Base-by-base conservation (phyloP, 805 yeast genomes). In the Starmerella gropengiesseri region DNA sequence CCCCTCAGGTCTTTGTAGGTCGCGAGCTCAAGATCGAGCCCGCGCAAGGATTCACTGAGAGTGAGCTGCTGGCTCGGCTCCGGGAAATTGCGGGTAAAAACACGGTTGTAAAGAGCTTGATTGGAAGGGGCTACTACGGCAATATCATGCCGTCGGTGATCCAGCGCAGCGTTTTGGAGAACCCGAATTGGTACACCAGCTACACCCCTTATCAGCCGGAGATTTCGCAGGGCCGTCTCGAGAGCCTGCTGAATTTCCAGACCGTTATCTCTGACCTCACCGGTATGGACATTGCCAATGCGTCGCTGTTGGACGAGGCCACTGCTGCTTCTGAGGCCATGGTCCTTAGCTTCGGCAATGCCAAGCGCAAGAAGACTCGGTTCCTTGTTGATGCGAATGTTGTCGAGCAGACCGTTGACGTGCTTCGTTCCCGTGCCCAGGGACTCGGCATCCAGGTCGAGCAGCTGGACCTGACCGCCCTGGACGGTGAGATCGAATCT, bases 161-260 rank as follows among this genome's bases (percentile, higher is more conserved):
- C 53, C 93, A 84, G 67, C 77, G 98, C 60, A 91, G 91, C 57
- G 63, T 91, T 45, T 67, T 91, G 44, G 98, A 91, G 63, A 76
- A 80, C 48, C 98, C 98, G 5, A 95, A 86, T 59, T 91, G 98
- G 98, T 91, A 91, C 69, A 91, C 98, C 17, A 85, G 96, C 1
- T 91, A 91, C 61, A 91, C 98, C 19, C 98, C 98, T 27, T 91
- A 91, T 62, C 98, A 91, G 66, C 95, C 98, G 1, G 98, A 91
- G 62, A 87, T 91, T 45, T 81, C 95, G 1, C 98, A 91, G 64
- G 98, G 98, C 42, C 77, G 98, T 55, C 71, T 91, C 55, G 95
- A 89, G 65, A 77, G 91, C 18, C 67, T 91, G 49, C 67, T 91
- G 49, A 91, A 91, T 63, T 91, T 74, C 66, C 98, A 91, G 66